These are phyloP conservation scores for Solanum rostratum DNA, from an alignment of 257 asterid species.

Conservation along the genomic window DNA sequence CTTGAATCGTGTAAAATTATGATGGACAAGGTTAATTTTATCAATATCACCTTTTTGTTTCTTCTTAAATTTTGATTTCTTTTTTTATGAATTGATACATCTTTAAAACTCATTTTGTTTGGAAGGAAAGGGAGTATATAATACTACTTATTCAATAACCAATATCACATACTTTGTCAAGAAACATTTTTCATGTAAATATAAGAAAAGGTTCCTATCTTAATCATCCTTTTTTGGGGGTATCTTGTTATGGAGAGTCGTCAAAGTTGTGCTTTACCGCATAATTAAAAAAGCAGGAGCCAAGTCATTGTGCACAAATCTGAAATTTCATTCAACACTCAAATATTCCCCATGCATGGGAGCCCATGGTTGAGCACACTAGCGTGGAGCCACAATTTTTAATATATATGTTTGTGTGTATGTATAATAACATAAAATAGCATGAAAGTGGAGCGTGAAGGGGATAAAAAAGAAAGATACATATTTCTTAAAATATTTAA, in stretches of 20 bases:
- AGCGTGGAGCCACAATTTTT: not conserved
- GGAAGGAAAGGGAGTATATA: too few species aligned
- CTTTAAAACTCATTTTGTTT: too few species aligned
- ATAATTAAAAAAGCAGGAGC: not conserved
- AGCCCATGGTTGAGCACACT: constrained; percentile 6
- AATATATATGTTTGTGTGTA: too few species aligned
- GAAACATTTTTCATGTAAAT: not conserved
- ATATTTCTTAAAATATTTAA: too few species aligned
- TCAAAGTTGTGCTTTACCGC: not conserved
- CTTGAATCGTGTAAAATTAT: too few species aligned
- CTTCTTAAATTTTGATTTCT: too few species aligned
- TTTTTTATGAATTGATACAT: too few species aligned
- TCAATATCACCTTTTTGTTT: too few species aligned
- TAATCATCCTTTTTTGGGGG: not conserved
- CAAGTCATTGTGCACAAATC: constrained; percentile 2
- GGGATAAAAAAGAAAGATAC: not conserved
- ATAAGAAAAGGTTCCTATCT: not conserved
- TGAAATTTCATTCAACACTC: constrained; percentile 23
- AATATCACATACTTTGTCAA: too few species aligned
- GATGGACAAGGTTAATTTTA: too few species aligned
- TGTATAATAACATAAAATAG: too few species aligned
- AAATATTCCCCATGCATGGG: constrained; percentile 47
- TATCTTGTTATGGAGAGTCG: not conserved
- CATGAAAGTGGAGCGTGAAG: not conserved
- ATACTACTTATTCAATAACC: too few species aligned